These are phyloP conservation scores for Teunomyces tritomae DNA, from an alignment of 805 yeast species.

Conservation along the genomic window DNA sequence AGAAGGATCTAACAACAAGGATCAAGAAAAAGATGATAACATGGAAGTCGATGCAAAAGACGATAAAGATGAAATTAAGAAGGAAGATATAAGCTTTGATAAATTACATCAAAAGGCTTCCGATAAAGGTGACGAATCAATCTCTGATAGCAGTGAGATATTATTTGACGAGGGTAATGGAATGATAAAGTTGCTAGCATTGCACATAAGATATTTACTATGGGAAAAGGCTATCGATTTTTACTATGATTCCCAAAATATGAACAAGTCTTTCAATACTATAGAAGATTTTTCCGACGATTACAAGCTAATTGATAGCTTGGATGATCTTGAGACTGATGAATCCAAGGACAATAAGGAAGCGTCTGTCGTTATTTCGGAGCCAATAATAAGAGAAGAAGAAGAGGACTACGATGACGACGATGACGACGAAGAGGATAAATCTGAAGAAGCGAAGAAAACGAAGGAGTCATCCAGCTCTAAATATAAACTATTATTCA, in stretches of 20 bases:
- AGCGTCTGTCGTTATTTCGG: not conserved
- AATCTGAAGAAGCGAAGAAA: slow-evolving; percentile 16
- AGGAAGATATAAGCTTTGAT: slow-evolving; percentile 9
- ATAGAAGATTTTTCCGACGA: slow-evolving; percentile 35
- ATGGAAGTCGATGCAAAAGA: slow-evolving; percentile 10
- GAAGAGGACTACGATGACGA: slow-evolving; percentile 34
- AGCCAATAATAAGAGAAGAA: slow-evolving; percentile 26
- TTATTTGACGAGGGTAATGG: slow-evolving; percentile 42
- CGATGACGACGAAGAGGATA: slow-evolving; percentile 21
- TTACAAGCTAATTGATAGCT: slow-evolving; percentile 31
- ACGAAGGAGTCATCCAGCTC: slow-evolving; percentile 12
- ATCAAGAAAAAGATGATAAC: slow-evolving; percentile 8
- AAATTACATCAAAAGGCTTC: slow-evolving; percentile 17
- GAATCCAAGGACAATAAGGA: slow-evolving; percentile 3
- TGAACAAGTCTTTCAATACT: slow-evolving; percentile 12
- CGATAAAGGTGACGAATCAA: slow-evolving; percentile 25
- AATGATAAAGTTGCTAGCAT: slow-evolving; percentile 43
- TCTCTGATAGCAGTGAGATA: slow-evolving; percentile 9
- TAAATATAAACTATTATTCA: slow-evolving; percentile 10
- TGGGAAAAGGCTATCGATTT: slow-evolving; percentile 70
- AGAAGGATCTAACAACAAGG: not conserved
- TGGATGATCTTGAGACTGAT: slow-evolving; percentile 23
- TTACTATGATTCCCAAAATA: slow-evolving; percentile 25
- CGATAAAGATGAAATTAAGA: slow-evolving; percentile 27
- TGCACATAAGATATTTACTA: slow-evolving; percentile 62